Base-by-base conservation (phyloP, 129 eudicot species). In the Saposhnikovia divaricata region DNA sequence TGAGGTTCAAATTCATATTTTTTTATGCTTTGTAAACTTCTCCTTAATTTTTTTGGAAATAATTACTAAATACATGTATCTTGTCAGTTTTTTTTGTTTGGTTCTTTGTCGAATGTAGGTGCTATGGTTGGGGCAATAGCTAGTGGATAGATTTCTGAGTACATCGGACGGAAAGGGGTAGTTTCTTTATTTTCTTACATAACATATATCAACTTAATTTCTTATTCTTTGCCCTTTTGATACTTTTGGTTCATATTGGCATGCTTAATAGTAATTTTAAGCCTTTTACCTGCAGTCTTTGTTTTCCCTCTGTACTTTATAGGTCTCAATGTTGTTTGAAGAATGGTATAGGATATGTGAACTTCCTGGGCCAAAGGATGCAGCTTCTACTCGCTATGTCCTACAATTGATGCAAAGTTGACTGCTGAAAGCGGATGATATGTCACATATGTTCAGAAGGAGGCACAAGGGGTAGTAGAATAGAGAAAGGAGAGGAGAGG, bases 291-390 rank as follows among this genome's bases (percentile, higher is more conserved):
- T 82, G 83, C 92, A 89, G 92, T 89, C 88, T 74, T 65, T 89
- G 69, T n/a, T n/a, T n/a, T n/a, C n/a, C n/a, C n/a, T 55, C n/a
- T 77, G 50, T 59, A 9, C 31, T 39, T 47, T 50, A 76, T 79
- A 96, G 99, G 98, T 88, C 48, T 84, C 91, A 3, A 84, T 74
- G 85, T 84, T 92, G 69, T 96, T 96, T 90, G 89, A 88, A 37
- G 93, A 92, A 37, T 96, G 99, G 99, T 89, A 82, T 83, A 86
- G 85, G 69, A 84, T 92, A 75, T 89, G 86, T 83, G 99, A 96
- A 83, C 89, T 86, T 55, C 96, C 98, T 77, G 89, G 90, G 74
- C 92, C 87, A 76, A 96, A 89, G 78, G 99, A 96, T 85, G 84
- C 91, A 25, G 81, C 87, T 45, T 83, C 82, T 77, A 92, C 95